phyloP scores from a whole-genome alignment of 163 green algal species.

The Prototheca wickerhamii region DNA sequence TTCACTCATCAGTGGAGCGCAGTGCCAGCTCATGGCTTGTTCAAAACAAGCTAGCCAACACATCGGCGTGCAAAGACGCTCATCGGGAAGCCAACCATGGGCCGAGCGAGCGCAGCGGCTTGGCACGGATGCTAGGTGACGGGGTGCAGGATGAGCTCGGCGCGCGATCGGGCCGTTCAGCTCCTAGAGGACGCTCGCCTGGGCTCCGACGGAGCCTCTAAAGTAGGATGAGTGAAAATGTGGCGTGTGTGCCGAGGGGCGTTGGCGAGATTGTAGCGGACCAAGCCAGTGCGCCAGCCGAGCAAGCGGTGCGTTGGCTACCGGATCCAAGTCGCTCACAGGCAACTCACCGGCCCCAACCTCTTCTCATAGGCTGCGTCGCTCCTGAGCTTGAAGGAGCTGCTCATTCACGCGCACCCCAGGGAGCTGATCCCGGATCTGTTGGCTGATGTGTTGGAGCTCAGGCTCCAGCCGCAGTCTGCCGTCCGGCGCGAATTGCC shows the following conservation, averaged over 20 bases:
- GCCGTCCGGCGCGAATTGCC: slow-evolving; percentile 33
- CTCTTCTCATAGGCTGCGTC: background rate
- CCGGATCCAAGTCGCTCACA: background rate
- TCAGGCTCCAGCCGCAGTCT: slow-evolving; percentile 33
- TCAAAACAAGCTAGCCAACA: no score
- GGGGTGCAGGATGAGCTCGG: background rate
- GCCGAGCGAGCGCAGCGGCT: no score
- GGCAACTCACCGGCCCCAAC: background rate
- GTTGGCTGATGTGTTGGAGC: slow-evolving; percentile 29
- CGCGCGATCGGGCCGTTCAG: slow-evolving; percentile 17
- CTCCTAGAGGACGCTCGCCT: slow-evolving; percentile 30
- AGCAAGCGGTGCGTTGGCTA: no score
- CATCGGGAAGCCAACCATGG: no score
- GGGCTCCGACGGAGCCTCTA: slow-evolving; percentile 1
- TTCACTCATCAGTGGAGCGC: no score
- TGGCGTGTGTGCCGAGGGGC: no score
- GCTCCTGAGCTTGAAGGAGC: slow-evolving; percentile 31
- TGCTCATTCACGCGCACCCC: slow-evolving; percentile 32
- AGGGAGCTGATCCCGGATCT: slow-evolving; percentile 28
- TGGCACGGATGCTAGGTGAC: no score
- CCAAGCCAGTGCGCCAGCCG: no score
- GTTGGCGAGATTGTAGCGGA: no score
- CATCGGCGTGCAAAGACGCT: no score
- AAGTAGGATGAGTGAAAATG: slow-evolving; percentile 16
- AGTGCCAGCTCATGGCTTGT: no score